Base-by-base conservation (phyloP, 1,139 yeast species). In the Debaryomyces sp. region DNA sequence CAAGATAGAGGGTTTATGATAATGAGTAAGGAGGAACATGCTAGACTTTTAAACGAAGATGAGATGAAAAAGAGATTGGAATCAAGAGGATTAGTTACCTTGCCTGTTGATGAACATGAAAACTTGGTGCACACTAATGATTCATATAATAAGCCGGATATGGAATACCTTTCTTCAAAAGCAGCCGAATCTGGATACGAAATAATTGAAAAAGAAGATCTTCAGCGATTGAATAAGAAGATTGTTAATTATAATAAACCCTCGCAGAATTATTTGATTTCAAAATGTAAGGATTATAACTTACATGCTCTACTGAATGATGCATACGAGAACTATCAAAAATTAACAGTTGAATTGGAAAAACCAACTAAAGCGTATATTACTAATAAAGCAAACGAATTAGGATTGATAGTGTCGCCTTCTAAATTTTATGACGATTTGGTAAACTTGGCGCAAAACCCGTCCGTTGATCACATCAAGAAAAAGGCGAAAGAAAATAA, bases 11-110 rank as follows among this genome's bases (percentile, higher is more conserved):
- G 75, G 2, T 64, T 55, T 42, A 63, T 66, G 13, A 51, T 73
- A 8, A 47, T 73, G 32, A 58, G 61, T 2, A 54, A 58, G 29
- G 52, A 58, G 21, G 72, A 70, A 37, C 66, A 70, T 45, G 60
- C 62, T 6, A 58, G 58, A 2, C 60, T 74, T 22, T 32, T 64
- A 26, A 66, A 66, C 52, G 77, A 71, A 54, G 58, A 66, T 17
- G 68, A 64, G 48, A 73, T 75, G 78, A 58, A 60, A 48, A 59
- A 59, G 44, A 66, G 60, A 46, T 59, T 75, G 33, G 57, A 56
- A 43, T 53, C 65, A 1, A 64, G 59, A 46, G 78, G 78, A 0
- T 60, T 75, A 39, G 69, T 71, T 2, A 67, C 76, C 1, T 51
- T 75, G 15, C 70, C 76, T 1, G 46, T 43, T 3, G 42, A 50